These are phyloP conservation scores for Apium graveolens DNA, from an alignment of 129 eudicot species.

Conservation along the genomic window DNA sequence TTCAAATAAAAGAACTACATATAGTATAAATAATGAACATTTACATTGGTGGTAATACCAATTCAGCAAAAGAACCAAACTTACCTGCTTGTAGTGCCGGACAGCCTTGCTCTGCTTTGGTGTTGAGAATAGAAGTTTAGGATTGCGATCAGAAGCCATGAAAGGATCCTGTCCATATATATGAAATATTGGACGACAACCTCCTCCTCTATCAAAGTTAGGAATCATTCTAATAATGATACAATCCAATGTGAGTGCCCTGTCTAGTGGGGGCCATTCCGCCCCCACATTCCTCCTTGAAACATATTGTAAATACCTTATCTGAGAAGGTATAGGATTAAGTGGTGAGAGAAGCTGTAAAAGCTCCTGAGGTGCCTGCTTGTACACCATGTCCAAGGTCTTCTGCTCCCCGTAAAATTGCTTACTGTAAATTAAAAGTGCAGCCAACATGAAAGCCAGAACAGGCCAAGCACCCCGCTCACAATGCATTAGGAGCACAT, in stretches of 20 bases:
- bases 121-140: constrained; percentile 65
- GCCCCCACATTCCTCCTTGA: constrained; percentile 64
- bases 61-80: not conserved
- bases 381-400: constrained; percentile 71
- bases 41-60: not conserved
- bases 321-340: constrained; percentile 74
- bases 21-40: not conserved
- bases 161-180: constrained; percentile 73
- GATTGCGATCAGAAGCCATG: constrained; percentile 42
- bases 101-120: constrained; percentile 55
- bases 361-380: constrained; percentile 79
- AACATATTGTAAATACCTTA: constrained; percentile 70
- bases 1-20: too few species aligned
- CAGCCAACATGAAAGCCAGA: constrained; percentile 82
- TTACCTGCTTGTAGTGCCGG: constrained; percentile 74
- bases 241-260: constrained; percentile 68
- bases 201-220: constrained; percentile 58
- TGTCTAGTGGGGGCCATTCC: constrained; percentile 71
- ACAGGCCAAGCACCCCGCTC: constrained; percentile 88
- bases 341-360: constrained; percentile 53
- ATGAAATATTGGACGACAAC: constrained; percentile 74
- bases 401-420: constrained; percentile 59
- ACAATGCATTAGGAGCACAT: constrained; percentile 81
- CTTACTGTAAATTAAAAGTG: constrained; percentile 56
- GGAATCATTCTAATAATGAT: constrained; percentile 70